phyloP scores from a whole-genome alignment of 2,329 filamentous ascomycete species.

The Dissoconium aciculare region DNA sequence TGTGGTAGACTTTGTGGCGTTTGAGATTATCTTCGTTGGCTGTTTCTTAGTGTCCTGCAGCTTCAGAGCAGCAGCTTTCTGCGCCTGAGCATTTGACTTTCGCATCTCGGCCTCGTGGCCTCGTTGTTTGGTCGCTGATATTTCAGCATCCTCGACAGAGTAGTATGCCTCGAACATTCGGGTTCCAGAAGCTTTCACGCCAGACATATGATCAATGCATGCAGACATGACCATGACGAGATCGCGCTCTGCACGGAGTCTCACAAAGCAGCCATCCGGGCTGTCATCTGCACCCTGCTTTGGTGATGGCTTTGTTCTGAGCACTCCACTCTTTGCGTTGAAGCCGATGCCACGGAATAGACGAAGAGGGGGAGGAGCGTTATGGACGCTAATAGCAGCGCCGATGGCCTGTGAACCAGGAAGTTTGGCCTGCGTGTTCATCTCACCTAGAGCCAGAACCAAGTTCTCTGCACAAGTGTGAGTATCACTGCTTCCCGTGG shows the following conservation, averaged over 20 bases:
- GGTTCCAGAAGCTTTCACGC: constrained; percentile 28
- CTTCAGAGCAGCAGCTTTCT: no score
- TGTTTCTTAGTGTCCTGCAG: no score
- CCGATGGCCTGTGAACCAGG: constrained; percentile 33
- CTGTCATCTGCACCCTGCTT: constrained; percentile 28
- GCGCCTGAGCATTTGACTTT: no score
- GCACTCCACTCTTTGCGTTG: no score
- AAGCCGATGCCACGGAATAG: constrained; percentile 36
- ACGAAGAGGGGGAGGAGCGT: constrained; percentile 32
- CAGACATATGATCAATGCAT: constrained; percentile 32
- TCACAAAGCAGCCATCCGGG: no score
- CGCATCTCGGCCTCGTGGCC: no score
- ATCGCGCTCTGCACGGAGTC: constrained; percentile 30
- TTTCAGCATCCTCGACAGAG: no score
- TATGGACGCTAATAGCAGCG: constrained; percentile 34
- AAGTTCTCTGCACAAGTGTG: constrained; percentile 36
- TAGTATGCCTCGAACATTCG: background rate
- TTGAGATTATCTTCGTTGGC: no score
- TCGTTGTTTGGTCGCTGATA: no score
- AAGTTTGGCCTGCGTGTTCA: constrained; percentile 33
- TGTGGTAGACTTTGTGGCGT: no score
- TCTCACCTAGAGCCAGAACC: constrained; percentile 33
- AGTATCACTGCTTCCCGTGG: no score
- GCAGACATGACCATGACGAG: constrained; percentile 34
- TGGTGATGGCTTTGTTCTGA: no score